Evolutionary conservation across 2,329 filamentous ascomycete species (phyloP), one percentile per base, ranked within the genome.

Genomic region (Stenocarpella maydis): DNA sequence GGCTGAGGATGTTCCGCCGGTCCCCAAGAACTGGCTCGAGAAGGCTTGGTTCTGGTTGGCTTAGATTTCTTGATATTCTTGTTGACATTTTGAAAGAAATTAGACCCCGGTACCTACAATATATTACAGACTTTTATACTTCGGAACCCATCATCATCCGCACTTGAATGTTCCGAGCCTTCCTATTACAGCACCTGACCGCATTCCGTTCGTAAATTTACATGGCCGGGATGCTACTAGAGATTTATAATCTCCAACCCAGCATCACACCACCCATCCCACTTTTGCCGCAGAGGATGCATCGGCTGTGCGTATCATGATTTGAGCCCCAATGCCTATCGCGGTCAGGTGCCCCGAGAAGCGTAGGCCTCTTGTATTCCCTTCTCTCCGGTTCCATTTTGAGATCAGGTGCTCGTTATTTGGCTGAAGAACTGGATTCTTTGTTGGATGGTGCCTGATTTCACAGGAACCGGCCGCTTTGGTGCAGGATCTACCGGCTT

Each of bases 21-120:
- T 85, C 24, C 77, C 87, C 19, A 85, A 80, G 75, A 89, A 89
- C 72, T 81, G 78, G 78, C 12, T 84, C 12, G 79, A 88, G 74
- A 86, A 80, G 77, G 72, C 81, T 0, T 89, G 87, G 87, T 88
- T 81, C 76, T 89, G 87, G 86, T 66, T 88, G 69, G 86, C 85
- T 9, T 87, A 54, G 37, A 41, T 15, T 14, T 4, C 0, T 5
- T 24, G 19, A 10, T 12, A 10, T 1, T 4, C 15, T 6, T 21
- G 10, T 8, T 0, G 21, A 7, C 9, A 43, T 54, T 2, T 19
- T 14, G 12, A 45, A 14, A 5, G 2, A 24, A 8, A 34, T 17
- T 63, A 63, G 28, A 63, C 12, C n/a, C 34, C 12, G 34, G 0
- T 31, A 14, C 8, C 19, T 4, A 17, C 2, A 4, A 21, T 31